Conservation (phyloP, 768 basidiomycete species). For the Boletus insuetus region DNA sequence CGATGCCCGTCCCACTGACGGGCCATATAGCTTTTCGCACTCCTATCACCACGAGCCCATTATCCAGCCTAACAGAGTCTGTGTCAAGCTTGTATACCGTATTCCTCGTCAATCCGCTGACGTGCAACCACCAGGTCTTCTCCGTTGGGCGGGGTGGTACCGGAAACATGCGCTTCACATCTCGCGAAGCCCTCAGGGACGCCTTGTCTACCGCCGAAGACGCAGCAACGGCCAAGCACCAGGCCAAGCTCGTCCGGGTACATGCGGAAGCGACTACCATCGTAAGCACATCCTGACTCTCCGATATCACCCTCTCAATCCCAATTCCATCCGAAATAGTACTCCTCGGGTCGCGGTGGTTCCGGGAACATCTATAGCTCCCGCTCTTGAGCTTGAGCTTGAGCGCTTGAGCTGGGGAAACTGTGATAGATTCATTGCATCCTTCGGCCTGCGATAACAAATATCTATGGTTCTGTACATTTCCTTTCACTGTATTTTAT, state of each 20-base stretch:
- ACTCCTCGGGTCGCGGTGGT: conserved; percentile 67
- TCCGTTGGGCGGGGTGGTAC: conserved; percentile 80
- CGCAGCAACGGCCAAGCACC: conserved; percentile 19
- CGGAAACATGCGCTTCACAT: conserved; percentile 82
- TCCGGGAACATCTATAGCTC: conserved; percentile 54
- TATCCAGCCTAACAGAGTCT: conserved; percentile 37
- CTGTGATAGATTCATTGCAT: no score
- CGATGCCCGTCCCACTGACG: conserved; percentile 40
- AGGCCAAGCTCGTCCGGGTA: conserved; percentile 22
- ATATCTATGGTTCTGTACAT: no score
- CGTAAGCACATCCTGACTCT: conserved; percentile 29
- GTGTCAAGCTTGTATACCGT: conserved; percentile 1
- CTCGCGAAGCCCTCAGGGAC: conserved; percentile 41
- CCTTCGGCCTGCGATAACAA: no score
- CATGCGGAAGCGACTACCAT: conserved; percentile 30
- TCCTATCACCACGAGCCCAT: conserved; percentile 61
- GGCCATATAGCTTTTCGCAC: conserved; percentile 50
- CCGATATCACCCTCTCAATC: background rate
- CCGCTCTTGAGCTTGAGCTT: conserved; percentile 33
- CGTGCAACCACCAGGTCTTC: conserved; percentile 17
- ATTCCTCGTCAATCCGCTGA: background rate
- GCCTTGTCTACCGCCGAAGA: conserved; percentile 30
- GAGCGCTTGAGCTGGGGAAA: no score
- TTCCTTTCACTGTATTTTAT: no score
- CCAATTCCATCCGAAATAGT: conserved; percentile 25